Evolutionary conservation across 306 rosid species (phyloP).

Genomic region (Acacia confusa): DNA sequence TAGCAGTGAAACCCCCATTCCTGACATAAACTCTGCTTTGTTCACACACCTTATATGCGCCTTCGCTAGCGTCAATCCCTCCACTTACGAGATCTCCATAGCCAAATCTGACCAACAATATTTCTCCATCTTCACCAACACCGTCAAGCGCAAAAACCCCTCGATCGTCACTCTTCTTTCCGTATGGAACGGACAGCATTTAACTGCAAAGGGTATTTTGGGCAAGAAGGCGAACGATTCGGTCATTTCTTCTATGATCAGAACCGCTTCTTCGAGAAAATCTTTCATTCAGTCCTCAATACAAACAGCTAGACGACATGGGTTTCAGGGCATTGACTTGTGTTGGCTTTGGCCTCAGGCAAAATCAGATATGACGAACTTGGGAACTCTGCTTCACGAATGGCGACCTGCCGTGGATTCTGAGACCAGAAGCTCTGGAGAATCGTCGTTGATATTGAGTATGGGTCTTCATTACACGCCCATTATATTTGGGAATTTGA

Average conservation of each 20-base stretch:
- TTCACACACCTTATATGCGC: conserved; percentile 45
- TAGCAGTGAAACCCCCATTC: conserved; percentile 25
- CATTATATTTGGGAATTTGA: conserved; percentile 5
- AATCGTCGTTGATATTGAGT: conserved; percentile 39
- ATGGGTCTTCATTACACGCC: conserved; percentile 40
- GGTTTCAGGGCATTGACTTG: conserved; percentile 55
- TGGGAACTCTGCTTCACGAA: conserved; percentile 45
- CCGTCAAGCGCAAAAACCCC: conserved; percentile 47
- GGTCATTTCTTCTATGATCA: conserved; percentile 32
- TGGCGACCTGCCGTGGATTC: conserved; percentile 45
- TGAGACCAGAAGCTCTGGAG: conserved; percentile 37
- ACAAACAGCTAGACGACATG: conserved; percentile 34
- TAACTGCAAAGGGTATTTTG: neutral
- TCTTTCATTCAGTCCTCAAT: conserved; percentile 54
- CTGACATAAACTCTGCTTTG: conserved; percentile 39
- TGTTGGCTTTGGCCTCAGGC: conserved; percentile 33
- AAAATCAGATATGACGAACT: conserved; percentile 28
- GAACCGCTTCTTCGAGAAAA: conserved; percentile 34
- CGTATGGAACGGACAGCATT: conserved; percentile 24
- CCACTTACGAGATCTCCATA: conserved; percentile 33
- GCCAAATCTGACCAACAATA: conserved; percentile 28
- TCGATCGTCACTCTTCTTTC: conserved; percentile 46
- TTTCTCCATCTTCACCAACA: conserved; percentile 40
- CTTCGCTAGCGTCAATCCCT: conserved; percentile 36
- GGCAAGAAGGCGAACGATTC: conserved; percentile 11